These are phyloP conservation scores for Trichosporon inkin DNA, from an alignment of 1,284 basidiomycete genomes.

Conservation along the genomic window DNA sequence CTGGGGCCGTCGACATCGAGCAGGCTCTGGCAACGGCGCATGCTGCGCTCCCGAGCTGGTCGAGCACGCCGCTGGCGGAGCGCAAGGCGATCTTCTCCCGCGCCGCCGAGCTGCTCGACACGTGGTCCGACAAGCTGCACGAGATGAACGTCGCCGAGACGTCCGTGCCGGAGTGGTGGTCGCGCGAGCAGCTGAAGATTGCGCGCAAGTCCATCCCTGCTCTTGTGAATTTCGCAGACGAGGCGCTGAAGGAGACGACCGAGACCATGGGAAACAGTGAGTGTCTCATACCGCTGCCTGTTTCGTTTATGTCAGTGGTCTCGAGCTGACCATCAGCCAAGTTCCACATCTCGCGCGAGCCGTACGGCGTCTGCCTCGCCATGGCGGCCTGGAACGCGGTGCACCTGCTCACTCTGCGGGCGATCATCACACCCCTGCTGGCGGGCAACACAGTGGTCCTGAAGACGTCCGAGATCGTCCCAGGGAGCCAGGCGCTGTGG, in stretches of 20 bases:
- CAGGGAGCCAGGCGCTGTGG: conserved; percentile 55
- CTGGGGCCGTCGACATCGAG: conserved; percentile 11
- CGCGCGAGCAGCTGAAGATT: conserved; percentile 15
- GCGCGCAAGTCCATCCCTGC: not conserved
- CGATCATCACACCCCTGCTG: conserved; percentile 57
- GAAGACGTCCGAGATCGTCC: conserved; percentile 60
- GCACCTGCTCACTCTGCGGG: conserved; percentile 43
- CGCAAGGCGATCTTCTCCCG: conserved; percentile 16
- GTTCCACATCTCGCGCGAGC: conserved; percentile 20
- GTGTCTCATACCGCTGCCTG: not conserved
- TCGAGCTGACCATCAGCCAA: too few species aligned
- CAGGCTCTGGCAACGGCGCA: conserved; percentile 12
- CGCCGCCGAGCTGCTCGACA: conserved; percentile 16
- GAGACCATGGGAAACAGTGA: conserved; percentile 12
- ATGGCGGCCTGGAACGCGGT: conserved; percentile 33
- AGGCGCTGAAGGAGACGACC: conserved; percentile 18
- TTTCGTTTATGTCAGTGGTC: too few species aligned
- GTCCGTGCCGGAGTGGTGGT: conserved; percentile 18
- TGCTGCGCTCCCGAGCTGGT: conserved; percentile 15
- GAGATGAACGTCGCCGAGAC: conserved; percentile 23
- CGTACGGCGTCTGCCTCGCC: conserved; percentile 30
- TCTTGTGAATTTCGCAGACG: conserved; percentile 14
- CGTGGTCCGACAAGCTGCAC: conserved; percentile 17
- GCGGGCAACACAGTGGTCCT: conserved; percentile 64
- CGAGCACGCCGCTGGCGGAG: conserved; percentile 9